Base-by-base conservation (phyloP, 345 rosid genomes). In the Populus ilicifolia region DNA sequence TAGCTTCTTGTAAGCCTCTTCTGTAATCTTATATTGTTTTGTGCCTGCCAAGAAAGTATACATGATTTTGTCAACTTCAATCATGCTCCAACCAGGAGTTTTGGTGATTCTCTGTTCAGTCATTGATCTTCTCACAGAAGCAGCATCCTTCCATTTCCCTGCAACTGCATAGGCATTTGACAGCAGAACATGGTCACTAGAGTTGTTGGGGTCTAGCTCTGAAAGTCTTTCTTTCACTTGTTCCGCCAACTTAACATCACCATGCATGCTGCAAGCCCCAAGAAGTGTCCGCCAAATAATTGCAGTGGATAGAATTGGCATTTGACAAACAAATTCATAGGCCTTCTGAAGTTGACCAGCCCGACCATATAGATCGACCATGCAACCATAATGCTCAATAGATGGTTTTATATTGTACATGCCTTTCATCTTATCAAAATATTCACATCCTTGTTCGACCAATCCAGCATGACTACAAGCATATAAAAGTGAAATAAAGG, bases 401-500 rank as follows among this genome's bases (percentile, higher is more conserved):
- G 82, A 83, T 59, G 99, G 98, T 69, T 75, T 62, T 23, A 93
- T 88, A 79, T 86, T 75, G 67, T 95, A 91, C 30, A 83, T 83
- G 79, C 83, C 75, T 77, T 44, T 82, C 97, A 93, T 95, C 1
- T 90, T 85, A 44, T 85, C 71, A 72, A 92, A 95, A 65, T 88
- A 74, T 82, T 72, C 75, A 81, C 91, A 90, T 39, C 99, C 99
- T 75, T 92, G 89, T 75, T 90, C 97, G 17, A 95, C 87, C 46
- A 95, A 90, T 35, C 98, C 96, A 61, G 91, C 89, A 78, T 95
- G 99, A 81, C 99, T 95, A 80, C 98, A 95, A 74, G 98, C 99
- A 77, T 97, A 97, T 72, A 95, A 85, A 74, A 95, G 91, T 67
- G 90, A 89, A 12, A 93, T 78, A 67, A 93, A 89, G 14, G 96